Evolutionary conservation across 768 basidiomycete species (phyloP), one percentile per base, ranked within the genome.

Genomic region (Podaxis rugospora): DNA sequence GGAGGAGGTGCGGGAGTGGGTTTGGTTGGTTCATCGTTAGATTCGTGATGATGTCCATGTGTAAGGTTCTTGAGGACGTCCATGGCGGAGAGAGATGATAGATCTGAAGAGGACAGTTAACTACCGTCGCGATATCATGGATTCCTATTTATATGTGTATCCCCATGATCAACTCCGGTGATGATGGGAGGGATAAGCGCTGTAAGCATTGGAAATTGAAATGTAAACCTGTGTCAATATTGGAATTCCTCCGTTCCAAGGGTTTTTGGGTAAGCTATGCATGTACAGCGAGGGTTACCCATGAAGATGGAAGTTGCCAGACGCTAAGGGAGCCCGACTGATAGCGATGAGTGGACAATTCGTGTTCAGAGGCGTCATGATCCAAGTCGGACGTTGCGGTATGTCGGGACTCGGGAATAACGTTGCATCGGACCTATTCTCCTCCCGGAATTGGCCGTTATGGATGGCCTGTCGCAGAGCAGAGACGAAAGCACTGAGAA

Each of bases 41-140:
- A 21, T 18, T 53, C 51, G 16, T 52, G 13, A 32, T 64, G 46
- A 51, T 55, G 44, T 32, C 58, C 64, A 35, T 49, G 55, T 37
- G 52, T 51, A 9, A 64, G 55, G 57, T 62, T 62, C 51, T 64
- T 62, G 44, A 64, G 36, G 36, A 64, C 60, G 39, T 64, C 64
- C 64, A 64, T 64, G 44, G 9, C 28, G 50, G n/a, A 44, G 42
- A 44, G 32, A 44, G 42, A 44, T 44, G n/a, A n/a, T 44, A 18
- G 42, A 18, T 44, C 16, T 16, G 42, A 44, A 18, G 18, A 18
- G 42, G n/a, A 16, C 13, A n/a, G 42, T 16, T 44, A 0, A 16
- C 18, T 44, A 16, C 6, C 42, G 42, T 44, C 42, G 6, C 42
- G n/a, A 44, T 16, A 18, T 44, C 42, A 16, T 9, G 6, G 4